phyloP scores from a whole-genome alignment of 1,284 basidiomycete genomes.

The Ganoderma boninense region DNA sequence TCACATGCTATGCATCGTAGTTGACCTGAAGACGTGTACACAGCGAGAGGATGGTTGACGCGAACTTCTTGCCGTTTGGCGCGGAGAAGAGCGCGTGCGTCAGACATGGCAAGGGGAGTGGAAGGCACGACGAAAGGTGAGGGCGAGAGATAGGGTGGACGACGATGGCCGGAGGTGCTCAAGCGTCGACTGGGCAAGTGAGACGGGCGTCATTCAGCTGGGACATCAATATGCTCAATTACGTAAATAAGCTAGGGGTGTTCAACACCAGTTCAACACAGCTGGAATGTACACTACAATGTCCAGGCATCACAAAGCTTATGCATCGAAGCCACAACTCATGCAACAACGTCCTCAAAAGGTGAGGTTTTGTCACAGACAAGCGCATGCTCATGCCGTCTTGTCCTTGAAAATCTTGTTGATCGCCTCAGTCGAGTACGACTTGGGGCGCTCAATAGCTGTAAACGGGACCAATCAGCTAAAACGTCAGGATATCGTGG shows the following conservation, averaged over 20 bases:
- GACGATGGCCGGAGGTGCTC: neutral
- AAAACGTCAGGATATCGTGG: neutral
- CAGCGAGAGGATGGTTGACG: constrained; percentile 75
- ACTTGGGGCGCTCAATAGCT: constrained; percentile 90
- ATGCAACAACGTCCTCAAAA: constrained; percentile 9
- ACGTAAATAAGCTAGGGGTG: constrained; percentile 22
- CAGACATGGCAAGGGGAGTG: constrained; percentile 59
- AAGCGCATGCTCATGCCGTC: constrained; percentile 36
- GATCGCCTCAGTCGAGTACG: constrained; percentile 82
- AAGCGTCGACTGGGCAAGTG: neutral
- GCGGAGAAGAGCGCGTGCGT: constrained; percentile 77
- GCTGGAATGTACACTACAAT: constrained; percentile 19
- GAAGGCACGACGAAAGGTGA: neutral
- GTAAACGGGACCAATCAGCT: constrained; percentile 21
- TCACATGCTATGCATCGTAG: constrained; percentile 76
- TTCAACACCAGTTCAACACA: constrained; percentile 20
- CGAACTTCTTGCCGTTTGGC: constrained; percentile 78
- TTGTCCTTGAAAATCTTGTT: constrained; percentile 76
- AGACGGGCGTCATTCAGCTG: constrained; percentile 14
- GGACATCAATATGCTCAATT: constrained; percentile 22
- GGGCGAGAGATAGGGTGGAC: neutral
- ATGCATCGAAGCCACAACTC: constrained; percentile 5
- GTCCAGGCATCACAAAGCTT: constrained; percentile 11
- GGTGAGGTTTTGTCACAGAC: constrained; percentile 14
- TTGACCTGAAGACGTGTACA: constrained; percentile 69